These are phyloP conservation scores for Sporopachydermia cereana DNA, from an alignment of 1,139 yeast species.

Conservation along the genomic window DNA sequence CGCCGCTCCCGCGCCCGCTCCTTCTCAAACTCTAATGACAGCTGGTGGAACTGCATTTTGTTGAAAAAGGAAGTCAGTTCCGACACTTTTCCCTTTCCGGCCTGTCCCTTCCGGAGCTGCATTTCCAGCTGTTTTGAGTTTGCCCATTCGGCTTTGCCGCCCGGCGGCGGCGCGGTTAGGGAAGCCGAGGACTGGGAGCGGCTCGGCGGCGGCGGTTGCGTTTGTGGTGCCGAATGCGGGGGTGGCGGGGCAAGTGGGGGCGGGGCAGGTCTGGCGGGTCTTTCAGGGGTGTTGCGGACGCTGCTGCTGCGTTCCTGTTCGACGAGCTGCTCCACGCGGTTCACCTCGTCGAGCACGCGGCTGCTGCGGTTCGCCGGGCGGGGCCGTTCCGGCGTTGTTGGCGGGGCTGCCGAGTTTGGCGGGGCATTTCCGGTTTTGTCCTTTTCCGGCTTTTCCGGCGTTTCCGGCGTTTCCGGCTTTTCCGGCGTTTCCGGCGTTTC, in stretches of 20 bases:
- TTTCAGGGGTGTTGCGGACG: not conserved
- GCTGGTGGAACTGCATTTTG: constrained; percentile 67
- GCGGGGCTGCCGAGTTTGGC: not conserved
- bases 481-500: constrained; percentile 5
- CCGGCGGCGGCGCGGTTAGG: not conserved
- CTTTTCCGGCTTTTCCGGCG: not conserved
- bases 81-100: constrained; percentile 33
- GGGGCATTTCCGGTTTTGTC: not conserved
- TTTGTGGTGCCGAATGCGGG: too few species aligned
- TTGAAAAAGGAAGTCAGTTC: constrained; percentile 61
- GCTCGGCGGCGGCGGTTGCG: not conserved
- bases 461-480: not conserved
- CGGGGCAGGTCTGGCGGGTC: not conserved
- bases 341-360: constrained; percentile 4
- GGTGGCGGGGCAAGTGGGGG: too few species aligned
- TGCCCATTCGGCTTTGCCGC: constrained; percentile 4
- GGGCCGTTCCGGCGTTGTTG: not conserved
- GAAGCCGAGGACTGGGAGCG: not conserved
- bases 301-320: not conserved
- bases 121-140: constrained; percentile 18
- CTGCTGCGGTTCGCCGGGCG: constrained; percentile 1
- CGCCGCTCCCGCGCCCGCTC: constrained; percentile 75
- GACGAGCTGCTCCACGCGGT: constrained; percentile 5
- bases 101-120: constrained; percentile 20
- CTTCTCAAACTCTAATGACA: constrained; percentile 75